These are phyloP conservation scores for Symbiodinium pilosum DNA, from an alignment of 73 alveolate species.

Conservation along the genomic window DNA sequence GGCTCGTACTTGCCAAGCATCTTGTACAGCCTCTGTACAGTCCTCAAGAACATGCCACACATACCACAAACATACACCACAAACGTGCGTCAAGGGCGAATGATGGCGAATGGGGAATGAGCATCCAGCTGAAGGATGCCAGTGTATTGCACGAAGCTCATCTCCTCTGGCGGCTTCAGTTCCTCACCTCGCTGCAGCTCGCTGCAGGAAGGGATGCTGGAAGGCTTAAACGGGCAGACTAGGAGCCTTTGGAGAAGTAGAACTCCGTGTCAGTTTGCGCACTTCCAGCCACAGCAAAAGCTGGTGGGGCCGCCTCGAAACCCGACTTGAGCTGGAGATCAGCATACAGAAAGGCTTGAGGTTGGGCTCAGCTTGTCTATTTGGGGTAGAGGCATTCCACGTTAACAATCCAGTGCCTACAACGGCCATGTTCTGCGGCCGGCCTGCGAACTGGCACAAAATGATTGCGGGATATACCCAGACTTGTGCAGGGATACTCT, in stretches of 20 bases:
- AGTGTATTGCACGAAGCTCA: slow-evolving; percentile 23
- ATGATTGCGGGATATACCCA: no score
- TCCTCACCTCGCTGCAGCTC: not conserved
- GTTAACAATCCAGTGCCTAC: no score
- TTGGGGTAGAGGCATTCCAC: no score
- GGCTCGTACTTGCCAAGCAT: slow-evolving; percentile 64
- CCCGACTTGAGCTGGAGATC: no score
- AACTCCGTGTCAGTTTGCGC: slow-evolving; percentile 80
- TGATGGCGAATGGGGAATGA: not conserved
- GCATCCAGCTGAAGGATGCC: slow-evolving; percentile 26
- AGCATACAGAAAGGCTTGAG: not conserved
- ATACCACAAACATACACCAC: not conserved
- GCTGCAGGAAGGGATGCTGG: not conserved
- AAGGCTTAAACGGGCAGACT: not conserved
- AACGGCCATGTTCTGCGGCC: no score
- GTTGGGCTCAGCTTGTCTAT: no score
- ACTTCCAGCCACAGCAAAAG: slow-evolving; percentile 37
- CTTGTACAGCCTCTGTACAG: slow-evolving; percentile 27
- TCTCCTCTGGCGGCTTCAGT: slow-evolving; percentile 17
- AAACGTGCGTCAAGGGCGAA: not conserved
- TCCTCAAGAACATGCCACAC: slow-evolving; percentile 16
- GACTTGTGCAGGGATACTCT: no score
- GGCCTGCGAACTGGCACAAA: no score
- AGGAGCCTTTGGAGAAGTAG: slow-evolving; percentile 46
- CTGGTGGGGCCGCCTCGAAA: slow-evolving; percentile 40